Evolutionary conservation across 306 rosid genomes (phyloP).

Genomic region (Glycine latifolia): DNA sequence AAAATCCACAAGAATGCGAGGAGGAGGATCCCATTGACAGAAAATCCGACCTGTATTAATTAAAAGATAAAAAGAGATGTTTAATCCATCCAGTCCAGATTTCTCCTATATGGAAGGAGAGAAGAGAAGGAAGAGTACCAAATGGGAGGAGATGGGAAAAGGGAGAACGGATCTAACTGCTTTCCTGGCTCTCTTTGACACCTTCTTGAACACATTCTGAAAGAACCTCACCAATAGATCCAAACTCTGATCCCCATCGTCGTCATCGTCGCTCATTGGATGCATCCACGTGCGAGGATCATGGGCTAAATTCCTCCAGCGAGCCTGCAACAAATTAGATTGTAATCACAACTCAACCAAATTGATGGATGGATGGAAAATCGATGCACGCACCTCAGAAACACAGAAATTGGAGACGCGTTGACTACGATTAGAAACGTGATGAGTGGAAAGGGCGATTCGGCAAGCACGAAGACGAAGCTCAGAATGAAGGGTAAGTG

Average conservation of each 20-base stretch:
- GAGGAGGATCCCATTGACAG: constrained; percentile 71
- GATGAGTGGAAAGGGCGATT: constrained; percentile 39
- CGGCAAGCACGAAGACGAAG: neutral
- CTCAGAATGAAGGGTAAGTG: neutral
- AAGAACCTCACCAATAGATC: constrained; percentile 75
- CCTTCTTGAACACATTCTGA: constrained; percentile 70
- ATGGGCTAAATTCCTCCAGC: constrained; percentile 28
- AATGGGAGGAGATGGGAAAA: constrained; percentile 60
- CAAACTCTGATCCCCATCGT: constrained; percentile 77
- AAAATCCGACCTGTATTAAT: constrained; percentile 63
- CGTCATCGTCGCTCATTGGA: constrained; percentile 57
- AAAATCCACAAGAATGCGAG: constrained; percentile 75
- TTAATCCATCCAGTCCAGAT: neutral
- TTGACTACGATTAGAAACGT: constrained; percentile 47
- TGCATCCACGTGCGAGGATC: constrained; percentile 69
- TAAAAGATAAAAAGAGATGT: constrained; percentile 1
- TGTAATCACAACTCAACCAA: too few relatives aligned
- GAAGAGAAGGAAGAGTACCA: constrained; percentile 35
- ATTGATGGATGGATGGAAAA: neutral
- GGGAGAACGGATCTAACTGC: constrained; percentile 85
- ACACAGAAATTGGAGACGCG: constrained; percentile 52
- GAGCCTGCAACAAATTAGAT: constrained; percentile 53
- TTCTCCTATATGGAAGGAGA: too few relatives aligned
- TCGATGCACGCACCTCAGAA: neutral
- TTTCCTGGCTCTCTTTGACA: constrained; percentile 68